phyloP scores from a whole-genome alignment of 768 basidiomycete genomes.

The Lactarius quietus region DNA sequence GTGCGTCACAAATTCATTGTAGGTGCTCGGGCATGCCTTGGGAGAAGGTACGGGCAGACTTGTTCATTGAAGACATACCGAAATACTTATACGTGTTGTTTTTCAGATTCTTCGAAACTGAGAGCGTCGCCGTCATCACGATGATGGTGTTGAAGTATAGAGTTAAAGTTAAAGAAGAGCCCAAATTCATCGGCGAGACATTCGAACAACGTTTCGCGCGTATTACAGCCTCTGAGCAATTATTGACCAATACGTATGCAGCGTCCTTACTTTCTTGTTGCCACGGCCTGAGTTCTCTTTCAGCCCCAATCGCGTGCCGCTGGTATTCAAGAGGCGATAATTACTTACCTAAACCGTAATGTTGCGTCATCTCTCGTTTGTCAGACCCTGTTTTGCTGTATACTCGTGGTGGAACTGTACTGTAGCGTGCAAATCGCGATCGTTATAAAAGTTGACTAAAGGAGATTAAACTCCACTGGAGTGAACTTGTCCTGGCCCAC shows the following conservation, averaged over 20 bases:
- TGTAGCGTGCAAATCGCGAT: not conserved
- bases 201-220: conserved; percentile 41
- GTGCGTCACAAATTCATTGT: not conserved
- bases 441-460: not conserved
- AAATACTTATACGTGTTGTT: not conserved
- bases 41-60: conserved; percentile 20
- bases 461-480: not conserved
- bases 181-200: conserved; percentile 42
- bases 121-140: conserved; percentile 45
- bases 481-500: too few species aligned
- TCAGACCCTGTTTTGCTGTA: not conserved
- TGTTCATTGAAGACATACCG: not conserved
- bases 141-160: conserved; percentile 45
- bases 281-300: not conserved
- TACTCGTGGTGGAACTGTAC: not conserved
- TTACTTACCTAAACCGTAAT: too few species aligned
- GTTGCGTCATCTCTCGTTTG: too few species aligned
- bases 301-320: conserved; percentile 24
- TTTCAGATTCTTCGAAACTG: conserved; percentile 48
- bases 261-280: too few species aligned
- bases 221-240: not conserved
- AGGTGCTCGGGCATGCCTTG: conserved; percentile 28
- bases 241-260: conserved; percentile 16
- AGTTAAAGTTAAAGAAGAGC: conserved; percentile 48
- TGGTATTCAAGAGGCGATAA: conserved; percentile 25